Percentiles rank a stretch among this genome's conserved stretches.
Evolutionary conservation across 2,329 filamentous ascomycete genomes (phyloP).

Genomic region (Beauveria medogensis): DNA sequence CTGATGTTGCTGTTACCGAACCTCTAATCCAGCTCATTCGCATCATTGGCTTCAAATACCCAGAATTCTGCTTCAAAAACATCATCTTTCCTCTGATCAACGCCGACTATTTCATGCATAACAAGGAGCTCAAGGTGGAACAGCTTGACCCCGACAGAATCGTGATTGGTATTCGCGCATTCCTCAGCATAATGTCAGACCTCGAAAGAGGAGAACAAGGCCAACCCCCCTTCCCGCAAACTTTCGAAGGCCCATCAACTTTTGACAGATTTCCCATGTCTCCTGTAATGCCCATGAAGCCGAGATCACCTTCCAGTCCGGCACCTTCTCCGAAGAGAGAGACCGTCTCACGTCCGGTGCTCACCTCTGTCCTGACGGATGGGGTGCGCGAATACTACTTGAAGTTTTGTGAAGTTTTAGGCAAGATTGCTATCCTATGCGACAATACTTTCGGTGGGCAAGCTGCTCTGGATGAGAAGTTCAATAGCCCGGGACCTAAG

Average conservation of each 20-base stretch:
- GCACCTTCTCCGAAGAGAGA: constrained; percentile 43
- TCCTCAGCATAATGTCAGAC: constrained; percentile 87
- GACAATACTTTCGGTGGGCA: constrained; percentile 97
- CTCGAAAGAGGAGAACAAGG: constrained; percentile 75
- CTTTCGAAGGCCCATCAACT: constrained; percentile 36
- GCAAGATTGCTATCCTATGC: constrained; percentile 92
- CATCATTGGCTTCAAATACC: constrained; percentile 87
- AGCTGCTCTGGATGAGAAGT: constrained; percentile 91
- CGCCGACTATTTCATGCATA: constrained; percentile 72
- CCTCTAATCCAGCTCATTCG: constrained; percentile 89
- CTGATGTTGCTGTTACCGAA: constrained; percentile 76
- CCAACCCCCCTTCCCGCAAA: constrained; percentile 74
- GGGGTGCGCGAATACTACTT: constrained; percentile 77
- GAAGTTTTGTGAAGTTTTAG: constrained; percentile 88
- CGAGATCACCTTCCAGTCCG: constrained; percentile 19
- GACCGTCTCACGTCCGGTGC: constrained; percentile 56
- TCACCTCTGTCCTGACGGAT: constrained; percentile 59
- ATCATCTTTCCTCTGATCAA: constrained; percentile 96
- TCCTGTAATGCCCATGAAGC: constrained; percentile 36
- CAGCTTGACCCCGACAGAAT: constrained; percentile 93
- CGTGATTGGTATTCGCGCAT: constrained; percentile 93
- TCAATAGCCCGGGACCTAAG: constrained; percentile 77
- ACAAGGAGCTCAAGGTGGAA: constrained; percentile 76
- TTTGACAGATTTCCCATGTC: constrained; percentile 41
- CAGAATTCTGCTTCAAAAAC: constrained; percentile 84